Evolutionary conservation across 495 filamentous ascomycete species (phyloP), one percentile per base, ranked within the genome.

Genomic region (Thozetella sp.): DNA sequence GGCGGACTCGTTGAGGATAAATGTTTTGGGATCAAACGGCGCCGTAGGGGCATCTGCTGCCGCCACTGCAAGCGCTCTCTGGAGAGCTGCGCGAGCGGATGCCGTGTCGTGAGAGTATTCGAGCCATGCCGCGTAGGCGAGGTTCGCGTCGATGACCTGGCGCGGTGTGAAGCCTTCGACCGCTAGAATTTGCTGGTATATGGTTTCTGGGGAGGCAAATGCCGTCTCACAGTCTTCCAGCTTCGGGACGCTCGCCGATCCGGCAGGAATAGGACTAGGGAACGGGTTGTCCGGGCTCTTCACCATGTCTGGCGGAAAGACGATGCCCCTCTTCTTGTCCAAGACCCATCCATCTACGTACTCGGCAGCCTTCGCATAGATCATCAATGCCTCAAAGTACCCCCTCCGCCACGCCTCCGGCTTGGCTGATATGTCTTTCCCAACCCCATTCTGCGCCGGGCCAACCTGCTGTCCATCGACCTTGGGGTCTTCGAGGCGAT

Each of bases 51-150:
- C 61, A 72, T 75, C 51, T 60, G 74, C 24, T 70, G 65, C 23
- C 62, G 68, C 54, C 46, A 70, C 50, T 78, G 62, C 37, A 3
- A 71, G 57, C 1, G 69, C 67, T 22, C 67, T 61, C 46, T 74
- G 63, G 53, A 58, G 64, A 48, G 70, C 26, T 40, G 68, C 67
- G 58, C 59, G 58, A 11, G 67, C 70, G 1, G 71, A 68, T 15
- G 63, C 67, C 15, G 55, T 51, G 11, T 88, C 69, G 2, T 83
- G 80, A 74, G 93, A 93, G 72, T 84, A 96, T 53, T 91, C 88
- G 3, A 96, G 80, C 86, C 88, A 96, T 58, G 90, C 89, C 4
- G 87, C 93, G 70, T 93, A 93, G 0, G 87, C 89, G 19, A 96
- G 73, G 11, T 89, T 89, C 22, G 93, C 92, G 46, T 92, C 87